A percentile compares a stretch with the other conserved stretches of the same genome.
Evolutionary conservation across 306 rosid genomes (phyloP).

Genomic region (Begonia loranthoides): DNA sequence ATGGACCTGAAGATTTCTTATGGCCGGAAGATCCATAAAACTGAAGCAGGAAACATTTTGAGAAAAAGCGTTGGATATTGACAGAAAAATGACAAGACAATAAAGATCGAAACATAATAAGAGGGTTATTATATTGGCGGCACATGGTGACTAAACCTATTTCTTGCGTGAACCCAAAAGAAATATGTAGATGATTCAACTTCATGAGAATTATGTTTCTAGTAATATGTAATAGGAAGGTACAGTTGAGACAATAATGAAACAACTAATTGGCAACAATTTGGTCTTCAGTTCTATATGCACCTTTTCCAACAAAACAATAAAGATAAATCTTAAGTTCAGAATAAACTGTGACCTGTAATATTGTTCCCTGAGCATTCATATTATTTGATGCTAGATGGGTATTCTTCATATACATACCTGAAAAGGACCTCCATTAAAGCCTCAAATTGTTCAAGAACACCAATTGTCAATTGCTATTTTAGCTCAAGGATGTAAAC

Average conservation of each 20-base stretch:
- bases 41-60: too few species aligned
- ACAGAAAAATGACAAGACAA: too few species aligned
- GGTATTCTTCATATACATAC: conserved; percentile 50
- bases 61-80: too few species aligned
- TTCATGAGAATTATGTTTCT: not conserved
- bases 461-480: conserved; percentile 7
- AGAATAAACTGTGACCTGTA: conserved; percentile 45
- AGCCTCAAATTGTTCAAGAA: conserved; percentile 5
- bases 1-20: too few species aligned
- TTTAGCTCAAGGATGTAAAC: conserved; percentile 2
- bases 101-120: too few species aligned
- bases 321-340: conserved; percentile 10
- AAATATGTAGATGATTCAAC: not conserved
- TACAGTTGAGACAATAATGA: too few species aligned
- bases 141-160: too few species aligned
- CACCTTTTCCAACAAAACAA: not conserved
- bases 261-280: too few species aligned
- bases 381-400: conserved; percentile 46
- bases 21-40: too few species aligned
- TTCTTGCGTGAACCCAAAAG: not conserved
- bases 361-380: conserved; percentile 42
- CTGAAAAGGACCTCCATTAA: conserved; percentile 25
- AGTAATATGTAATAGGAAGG: not conserved
- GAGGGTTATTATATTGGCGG: too few species aligned
- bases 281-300: not conserved